phyloP scores from a whole-genome alignment of 2,329 filamentous ascomycete genomes.

The Cladosporium phlei region DNA sequence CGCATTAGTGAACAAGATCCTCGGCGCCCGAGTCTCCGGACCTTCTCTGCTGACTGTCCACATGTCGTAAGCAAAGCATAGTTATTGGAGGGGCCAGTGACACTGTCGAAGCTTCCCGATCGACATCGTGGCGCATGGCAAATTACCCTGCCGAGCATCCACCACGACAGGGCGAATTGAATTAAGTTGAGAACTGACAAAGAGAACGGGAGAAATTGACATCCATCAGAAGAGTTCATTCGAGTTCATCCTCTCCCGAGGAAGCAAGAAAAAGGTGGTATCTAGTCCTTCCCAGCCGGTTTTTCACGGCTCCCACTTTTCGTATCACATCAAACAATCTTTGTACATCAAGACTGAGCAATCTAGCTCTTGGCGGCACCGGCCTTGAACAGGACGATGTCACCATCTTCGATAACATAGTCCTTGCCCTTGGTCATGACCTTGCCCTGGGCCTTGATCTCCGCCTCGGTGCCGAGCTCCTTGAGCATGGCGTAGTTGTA shows the following conservation, averaged over 20 bases:
- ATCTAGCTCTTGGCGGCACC: conserved; percentile 64
- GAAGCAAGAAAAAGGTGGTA: conserved; percentile 9
- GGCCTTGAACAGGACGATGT: conserved; percentile 81
- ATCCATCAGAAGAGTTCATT: conserved; percentile 11
- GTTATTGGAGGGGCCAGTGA: no score
- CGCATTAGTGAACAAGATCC: no score
- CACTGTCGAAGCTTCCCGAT: no score
- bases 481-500: conserved; percentile 81
- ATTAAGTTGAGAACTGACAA: background rate
- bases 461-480: conserved; percentile 82
- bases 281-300: conserved; percentile 9
- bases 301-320: conserved; percentile 8
- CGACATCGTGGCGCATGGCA: no score
- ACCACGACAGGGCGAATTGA: no score
- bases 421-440: conserved; percentile 98
- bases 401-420: conserved; percentile 82
- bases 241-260: conserved; percentile 1
- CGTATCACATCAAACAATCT: conserved; percentile 12
- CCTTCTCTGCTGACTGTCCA: no score
- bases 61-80: no score
- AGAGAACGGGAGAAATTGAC: no score
- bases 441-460: conserved; percentile 91
- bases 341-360: conserved; percentile 6
- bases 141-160: no score
- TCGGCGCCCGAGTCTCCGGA: no score